Evolutionary conservation across 164 flowering plant species (phyloP), one percentile per base, ranked within the genome.

Genomic region (Paratinospora sagittata): DNA sequence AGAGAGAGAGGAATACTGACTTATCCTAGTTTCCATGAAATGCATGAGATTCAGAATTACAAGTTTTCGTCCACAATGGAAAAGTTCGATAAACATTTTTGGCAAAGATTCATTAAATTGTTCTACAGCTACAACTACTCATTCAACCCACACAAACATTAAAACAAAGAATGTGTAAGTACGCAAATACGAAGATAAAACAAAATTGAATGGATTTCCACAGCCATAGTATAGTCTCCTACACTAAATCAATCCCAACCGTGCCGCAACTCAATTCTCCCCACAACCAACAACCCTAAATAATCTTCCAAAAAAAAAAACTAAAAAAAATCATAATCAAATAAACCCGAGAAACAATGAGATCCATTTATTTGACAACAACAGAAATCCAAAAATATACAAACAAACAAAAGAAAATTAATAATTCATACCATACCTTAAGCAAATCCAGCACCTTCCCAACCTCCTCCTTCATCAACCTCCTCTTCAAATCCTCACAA

Each of bases 401-500:
- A 55, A 49, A 70, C 61, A 30, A 41, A 27, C 33, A 14, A 62
- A 71, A 64, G 33, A 68, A 8, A n/a, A 17, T 6, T 4, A n/a
- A 4, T 4, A 30, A 30, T 30, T 30, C 34, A 30, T 30, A 30
- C 34, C 39, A 57, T 74, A 94, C 98, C 97, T 90, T 88, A 26
- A 94, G 89, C 77, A 94, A 76, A 33, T 81, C 86, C 80, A 92
- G 79, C 69, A 92, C 84, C 74, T 82, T 89, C 60, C 76, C 69
- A 37, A 94, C 88, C 27, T 82, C 87, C 72, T 84, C 89, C 23
- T 87, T 90, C 70, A 83, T 69, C 84, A 94, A 75, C 67, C 79
- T 90, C 84, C 27, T 82, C 88, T 75, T 87, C 86, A 90, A 78
- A 75, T 92, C 90, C 37, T 85, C 87, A 72, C 76, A 84, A 70